Percentiles rank a stretch among this genome's conserved stretches.
phyloP scores from a whole-genome alignment of 2,329 filamentous ascomycete species.

The Hypoxylon sp. region DNA sequence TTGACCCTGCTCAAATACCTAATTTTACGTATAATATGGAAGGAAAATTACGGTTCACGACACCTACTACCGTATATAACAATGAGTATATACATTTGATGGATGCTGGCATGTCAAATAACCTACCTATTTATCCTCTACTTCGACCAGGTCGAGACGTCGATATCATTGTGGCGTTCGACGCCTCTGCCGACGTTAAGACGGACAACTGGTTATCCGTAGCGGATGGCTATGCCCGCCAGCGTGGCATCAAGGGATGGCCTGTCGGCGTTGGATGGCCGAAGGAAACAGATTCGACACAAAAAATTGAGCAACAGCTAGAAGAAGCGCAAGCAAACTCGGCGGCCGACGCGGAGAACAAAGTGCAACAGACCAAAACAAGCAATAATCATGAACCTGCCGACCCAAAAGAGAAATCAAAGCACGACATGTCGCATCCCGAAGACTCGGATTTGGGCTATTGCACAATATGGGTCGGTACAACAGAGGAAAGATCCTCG shows the following conservation, averaged over 20 bases:
- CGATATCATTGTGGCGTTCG: constrained; percentile 92
- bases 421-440: constrained; percentile 61
- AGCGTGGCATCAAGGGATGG: constrained; percentile 94
- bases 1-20: constrained; percentile 90
- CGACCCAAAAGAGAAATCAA: constrained; percentile 52
- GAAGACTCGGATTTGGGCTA: constrained; percentile 79
- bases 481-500: constrained; percentile 78
- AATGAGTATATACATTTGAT: constrained; percentile 84
- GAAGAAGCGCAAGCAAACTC: constrained; percentile 75
- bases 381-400: constrained; percentile 35
- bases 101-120: constrained; percentile 99
- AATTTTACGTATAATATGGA: constrained; percentile 91
- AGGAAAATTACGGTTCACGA: constrained; percentile 78
- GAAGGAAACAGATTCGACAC: constrained; percentile 68
- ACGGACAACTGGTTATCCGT: constrained; percentile 97
- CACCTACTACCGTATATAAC: constrained; percentile 82
- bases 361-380: constrained; percentile 64
- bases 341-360: constrained; percentile 72
- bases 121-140: constrained; percentile 94
- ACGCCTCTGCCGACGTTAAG: constrained; percentile 92
- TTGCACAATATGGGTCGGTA: constrained; percentile 96
- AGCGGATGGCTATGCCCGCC: constrained; percentile 90
- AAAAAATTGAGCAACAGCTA: constrained; percentile 75
- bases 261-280: constrained; percentile 97
- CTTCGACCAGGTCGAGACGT: constrained; percentile 89